A percentile compares a stretch with the other conserved stretches of the same genome.
Conservation (phyloP, 1,284 basidiomycete genomes). For the Cryptococcus wingfieldii region DNA sequence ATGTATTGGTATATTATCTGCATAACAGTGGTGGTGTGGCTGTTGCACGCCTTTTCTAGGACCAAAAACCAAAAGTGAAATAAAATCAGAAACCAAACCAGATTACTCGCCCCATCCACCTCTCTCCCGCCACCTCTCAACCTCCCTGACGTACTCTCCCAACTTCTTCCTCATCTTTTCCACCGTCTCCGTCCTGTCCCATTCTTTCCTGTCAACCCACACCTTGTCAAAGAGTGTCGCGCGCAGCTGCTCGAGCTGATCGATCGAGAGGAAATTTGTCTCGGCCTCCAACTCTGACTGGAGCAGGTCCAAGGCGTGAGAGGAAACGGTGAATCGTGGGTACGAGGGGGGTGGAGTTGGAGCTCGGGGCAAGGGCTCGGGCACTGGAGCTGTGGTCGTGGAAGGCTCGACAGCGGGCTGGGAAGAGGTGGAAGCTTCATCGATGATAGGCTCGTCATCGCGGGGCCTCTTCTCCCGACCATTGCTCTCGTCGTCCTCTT, state of each 20-base stretch:
- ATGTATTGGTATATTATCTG: background rate
- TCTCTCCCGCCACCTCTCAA: constrained; percentile 11
- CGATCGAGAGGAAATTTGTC: constrained; percentile 65
- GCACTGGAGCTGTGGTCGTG: too few species aligned
- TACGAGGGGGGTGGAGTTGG: constrained; percentile 19
- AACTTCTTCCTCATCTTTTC: constrained; percentile 52
- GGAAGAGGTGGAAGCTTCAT: background rate
- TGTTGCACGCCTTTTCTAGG: background rate
- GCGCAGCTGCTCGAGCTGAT: constrained; percentile 89
- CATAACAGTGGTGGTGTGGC: background rate
- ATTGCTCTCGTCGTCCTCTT: constrained; percentile 27
- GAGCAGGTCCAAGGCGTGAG: constrained; percentile 19
- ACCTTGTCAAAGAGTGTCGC: constrained; percentile 74
- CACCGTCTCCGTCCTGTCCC: constrained; percentile 72
- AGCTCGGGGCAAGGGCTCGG: background rate
- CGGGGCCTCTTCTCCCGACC: constrained; percentile 62
- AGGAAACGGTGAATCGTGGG: constrained; percentile 38
- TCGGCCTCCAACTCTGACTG: constrained; percentile 14
- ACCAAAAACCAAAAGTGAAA: background rate
- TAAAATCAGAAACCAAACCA: background rate
- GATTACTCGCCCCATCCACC: background rate
- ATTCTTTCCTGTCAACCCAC: constrained; percentile 74
- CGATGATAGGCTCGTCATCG: constrained; percentile 51
- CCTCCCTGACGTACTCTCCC: constrained; percentile 7
- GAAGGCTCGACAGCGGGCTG: too few species aligned